These are phyloP conservation scores for Crotalaria pallida DNA, from an alignment of 306 rosid species.

Conservation along the genomic window DNA sequence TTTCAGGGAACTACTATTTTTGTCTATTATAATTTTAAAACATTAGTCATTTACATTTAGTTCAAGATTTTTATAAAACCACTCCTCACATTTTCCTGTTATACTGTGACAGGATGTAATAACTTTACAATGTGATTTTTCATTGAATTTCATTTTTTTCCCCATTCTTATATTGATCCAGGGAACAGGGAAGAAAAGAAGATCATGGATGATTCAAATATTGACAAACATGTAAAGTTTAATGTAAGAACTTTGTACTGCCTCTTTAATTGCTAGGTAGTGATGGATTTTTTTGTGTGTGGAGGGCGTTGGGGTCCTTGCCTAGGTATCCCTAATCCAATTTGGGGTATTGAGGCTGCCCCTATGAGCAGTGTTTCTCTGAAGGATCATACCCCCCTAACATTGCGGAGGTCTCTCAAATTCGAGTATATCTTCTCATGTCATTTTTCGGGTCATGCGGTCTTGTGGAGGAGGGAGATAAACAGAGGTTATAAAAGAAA, in stretches of 20 bases:
- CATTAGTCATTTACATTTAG: neutral
- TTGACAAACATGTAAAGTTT: slow-evolving; percentile 23
- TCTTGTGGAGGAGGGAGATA: too few relatives aligned
- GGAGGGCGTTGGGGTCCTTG: neutral
- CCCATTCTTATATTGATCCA: slow-evolving; percentile 29
- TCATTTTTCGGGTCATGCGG: too few relatives aligned
- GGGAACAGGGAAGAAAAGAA: slow-evolving; percentile 34
- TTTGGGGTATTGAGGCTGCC: neutral
- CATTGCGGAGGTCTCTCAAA: neutral
- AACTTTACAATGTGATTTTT: neutral
- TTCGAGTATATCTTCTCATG: too few relatives aligned
- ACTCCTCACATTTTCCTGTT: neutral
- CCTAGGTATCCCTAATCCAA: neutral
- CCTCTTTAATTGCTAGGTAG: neutral
- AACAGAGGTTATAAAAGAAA: too few relatives aligned
- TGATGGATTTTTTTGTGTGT: neutral
- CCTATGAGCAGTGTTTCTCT: neutral
- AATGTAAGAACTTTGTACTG: slow-evolving; percentile 34
- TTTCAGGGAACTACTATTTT: neutral
- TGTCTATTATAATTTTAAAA: neutral
- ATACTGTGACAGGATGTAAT: neutral
- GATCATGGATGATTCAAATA: slow-evolving; percentile 17
- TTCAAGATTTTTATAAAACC: neutral
- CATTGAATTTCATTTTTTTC: neutral
- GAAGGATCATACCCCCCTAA: neutral